Evolutionary conservation across 148 eudicot species (phyloP).

Genomic region (Camellia lanceoleosa): DNA sequence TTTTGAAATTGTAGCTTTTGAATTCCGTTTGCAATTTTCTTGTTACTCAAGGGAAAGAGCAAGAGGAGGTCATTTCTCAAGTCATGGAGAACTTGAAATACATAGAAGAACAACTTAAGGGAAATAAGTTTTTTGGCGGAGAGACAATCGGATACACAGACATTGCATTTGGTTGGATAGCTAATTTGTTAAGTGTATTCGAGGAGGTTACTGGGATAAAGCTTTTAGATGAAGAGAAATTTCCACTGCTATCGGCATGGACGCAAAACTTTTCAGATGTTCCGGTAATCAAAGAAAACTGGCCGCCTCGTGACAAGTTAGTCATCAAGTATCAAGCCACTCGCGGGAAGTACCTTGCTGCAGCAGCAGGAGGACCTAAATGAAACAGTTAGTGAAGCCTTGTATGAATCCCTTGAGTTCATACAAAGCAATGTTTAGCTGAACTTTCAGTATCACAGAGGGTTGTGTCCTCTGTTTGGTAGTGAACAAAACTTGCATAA

Average conservation of each 20-base stretch:
- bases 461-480: no score
- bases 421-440: neutral
- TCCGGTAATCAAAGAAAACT: slow-evolving; percentile 26
- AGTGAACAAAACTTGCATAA: neutral
- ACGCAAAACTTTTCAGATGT: slow-evolving; percentile 22
- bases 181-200: slow-evolving; percentile 20
- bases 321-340: slow-evolving; percentile 23
- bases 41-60: slow-evolving; percentile 16
- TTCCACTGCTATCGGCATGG: slow-evolving; percentile 30
- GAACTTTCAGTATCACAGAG: no score
- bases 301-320: slow-evolving; percentile 29
- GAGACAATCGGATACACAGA: slow-evolving; percentile 27
- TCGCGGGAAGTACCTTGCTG: slow-evolving; percentile 12
- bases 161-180: slow-evolving; percentile 31
- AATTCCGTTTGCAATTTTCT: slow-evolving; percentile 13
- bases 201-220: slow-evolving; percentile 24
- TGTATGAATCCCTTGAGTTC: neutral
- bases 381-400: neutral
- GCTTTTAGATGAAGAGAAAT: slow-evolving; percentile 16
- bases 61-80: slow-evolving; percentile 17
- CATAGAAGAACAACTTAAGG: slow-evolving; percentile 25
- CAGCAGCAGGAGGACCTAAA: slow-evolving; percentile 4
- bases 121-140: slow-evolving; percentile 32
- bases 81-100: slow-evolving; percentile 22
- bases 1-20: slow-evolving; percentile 13